Evolutionary conservation across 2,329 filamentous ascomycete genomes (phyloP).

Genomic region (Exophiala spinifera): DNA sequence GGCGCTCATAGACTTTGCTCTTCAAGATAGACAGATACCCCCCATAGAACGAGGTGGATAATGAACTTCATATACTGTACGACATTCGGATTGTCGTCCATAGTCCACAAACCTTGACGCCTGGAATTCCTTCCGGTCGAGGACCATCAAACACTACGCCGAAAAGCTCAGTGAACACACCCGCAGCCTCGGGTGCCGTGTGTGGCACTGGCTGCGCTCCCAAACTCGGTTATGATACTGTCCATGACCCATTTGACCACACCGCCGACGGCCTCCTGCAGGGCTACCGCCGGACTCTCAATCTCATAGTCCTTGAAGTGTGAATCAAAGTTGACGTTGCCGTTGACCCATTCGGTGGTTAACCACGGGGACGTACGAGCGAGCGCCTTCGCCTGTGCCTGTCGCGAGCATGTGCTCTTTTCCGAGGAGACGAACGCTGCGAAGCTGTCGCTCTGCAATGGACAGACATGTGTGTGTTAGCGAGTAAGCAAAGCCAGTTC

Average conservation of each 20-base stretch:
- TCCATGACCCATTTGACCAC: slow-evolving; percentile 2
- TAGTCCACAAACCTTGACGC: too few species aligned
- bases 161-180: neutral
- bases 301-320: slow-evolving; percentile 14
- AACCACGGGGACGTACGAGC: slow-evolving; percentile 5
- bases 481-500: too few species aligned
- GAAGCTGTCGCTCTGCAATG: neutral
- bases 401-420: neutral
- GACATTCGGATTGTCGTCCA: too few species aligned
- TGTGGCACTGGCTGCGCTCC: neutral
- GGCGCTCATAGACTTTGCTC: too few species aligned
- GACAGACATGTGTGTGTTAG: neutral
- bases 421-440: neutral
- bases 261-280: slow-evolving; percentile 6
- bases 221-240: neutral
- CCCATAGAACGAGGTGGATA: too few species aligned
- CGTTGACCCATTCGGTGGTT: slow-evolving; percentile 6
- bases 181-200: neutral
- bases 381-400: neutral
- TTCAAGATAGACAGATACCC: too few species aligned
- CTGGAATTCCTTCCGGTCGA: too few species aligned
- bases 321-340: slow-evolving; percentile 8
- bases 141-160: too few species aligned
- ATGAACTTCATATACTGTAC: too few species aligned
- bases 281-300: slow-evolving; percentile 7